Base-by-base conservation (phyloP, 768 basidiomycete species). In the Xanthoconium stramineum region DNA sequence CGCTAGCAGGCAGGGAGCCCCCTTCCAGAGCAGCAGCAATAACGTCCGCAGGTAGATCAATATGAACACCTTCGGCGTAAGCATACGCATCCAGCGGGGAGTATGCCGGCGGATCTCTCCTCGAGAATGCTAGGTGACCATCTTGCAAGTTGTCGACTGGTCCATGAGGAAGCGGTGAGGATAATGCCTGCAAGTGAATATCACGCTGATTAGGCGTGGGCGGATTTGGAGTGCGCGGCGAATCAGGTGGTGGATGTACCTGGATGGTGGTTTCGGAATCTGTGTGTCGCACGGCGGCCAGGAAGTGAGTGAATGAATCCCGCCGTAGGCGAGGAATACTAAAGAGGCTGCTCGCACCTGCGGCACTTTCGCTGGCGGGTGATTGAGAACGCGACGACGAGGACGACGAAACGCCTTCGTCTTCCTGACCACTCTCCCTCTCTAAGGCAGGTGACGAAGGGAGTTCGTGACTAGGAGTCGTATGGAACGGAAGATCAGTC, bases 1-100 rank as follows among this genome's bases (percentile, higher is more conserved):
- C 74, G 56, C 76, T 80, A 10, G 78, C 62, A n/a, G 89, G 88
- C 35, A 89, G 74, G 15, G 81, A 70, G 43, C 77, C 79, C 9
- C 88, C 88, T 72, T 94, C 94, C 62, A 97, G 73, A 9, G 94
- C 92, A 46, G 91, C 91, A 24, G 91, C 82, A 63, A 97, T 94
- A 55, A 96, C 82, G 62, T 97, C 94, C 35, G 94, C 91, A 28
- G 94, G 94, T 35, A 97, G 77, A 72, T 97, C 92, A 47, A 95
- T 86, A 50, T 91, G 90, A n/a, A 96, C 91, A 32, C 94, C 94
- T 40, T 92, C 93, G 50, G 85, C 77, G 65, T 92, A 91, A 28
- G 84, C 80, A 62, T 78, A 89, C n/a, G 90, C 85, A 66, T 93
- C 91, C 65, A 93, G 72, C n/a, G 91, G 91, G 7, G 91, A 91